These are phyloP conservation scores for Neurospora tetraspora DNA, from an alignment of 495 filamentous ascomycete genomes.

Conservation along the genomic window DNA sequence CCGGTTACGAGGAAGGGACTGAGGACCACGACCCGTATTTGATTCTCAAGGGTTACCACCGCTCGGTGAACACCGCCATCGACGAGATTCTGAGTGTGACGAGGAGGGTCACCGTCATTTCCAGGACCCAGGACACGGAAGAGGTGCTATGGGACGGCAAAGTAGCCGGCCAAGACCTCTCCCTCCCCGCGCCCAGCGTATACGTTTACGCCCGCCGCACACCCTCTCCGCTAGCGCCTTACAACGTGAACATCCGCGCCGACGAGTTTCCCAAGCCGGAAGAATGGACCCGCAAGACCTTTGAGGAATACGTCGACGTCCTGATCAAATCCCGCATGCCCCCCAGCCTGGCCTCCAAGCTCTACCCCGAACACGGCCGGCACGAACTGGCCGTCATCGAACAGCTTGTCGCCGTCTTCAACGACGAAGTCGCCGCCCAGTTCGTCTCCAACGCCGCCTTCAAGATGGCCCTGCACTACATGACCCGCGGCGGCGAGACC, in stretches of 20 bases:
- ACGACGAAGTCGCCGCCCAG: slow-evolving; percentile 8
- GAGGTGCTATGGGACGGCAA: neutral
- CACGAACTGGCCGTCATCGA: slow-evolving; percentile 21
- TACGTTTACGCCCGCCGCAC: neutral
- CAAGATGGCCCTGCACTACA: slow-evolving; percentile 29
- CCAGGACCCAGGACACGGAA: neutral
- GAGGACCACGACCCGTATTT: slow-evolving; percentile 1
- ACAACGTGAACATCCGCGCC: slow-evolving; percentile 12
- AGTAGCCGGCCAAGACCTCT: neutral
- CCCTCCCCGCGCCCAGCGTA: neutral
- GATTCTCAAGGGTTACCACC: slow-evolving; percentile 2
- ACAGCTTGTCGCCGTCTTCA: slow-evolving; percentile 20
- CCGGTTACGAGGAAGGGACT: neutral
- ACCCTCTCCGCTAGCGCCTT: neutral
- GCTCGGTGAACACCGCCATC: slow-evolving; percentile 3
- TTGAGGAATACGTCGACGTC: slow-evolving; percentile 25
- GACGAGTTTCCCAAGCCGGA: slow-evolving; percentile 22
- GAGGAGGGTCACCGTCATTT: slow-evolving; percentile 2
- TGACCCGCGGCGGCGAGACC: slow-evolving; percentile 10
- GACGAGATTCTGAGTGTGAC: slow-evolving; percentile 11
- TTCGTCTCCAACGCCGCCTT: slow-evolving; percentile 21
- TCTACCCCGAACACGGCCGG: slow-evolving; percentile 15
- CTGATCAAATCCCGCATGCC: slow-evolving; percentile 20
- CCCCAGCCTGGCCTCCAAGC: slow-evolving; percentile 8
- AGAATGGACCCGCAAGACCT: slow-evolving; percentile 25